Evolutionary conservation across 2,329 filamentous ascomycete genomes (phyloP).

Genomic region (Orbilia javanica): DNA sequence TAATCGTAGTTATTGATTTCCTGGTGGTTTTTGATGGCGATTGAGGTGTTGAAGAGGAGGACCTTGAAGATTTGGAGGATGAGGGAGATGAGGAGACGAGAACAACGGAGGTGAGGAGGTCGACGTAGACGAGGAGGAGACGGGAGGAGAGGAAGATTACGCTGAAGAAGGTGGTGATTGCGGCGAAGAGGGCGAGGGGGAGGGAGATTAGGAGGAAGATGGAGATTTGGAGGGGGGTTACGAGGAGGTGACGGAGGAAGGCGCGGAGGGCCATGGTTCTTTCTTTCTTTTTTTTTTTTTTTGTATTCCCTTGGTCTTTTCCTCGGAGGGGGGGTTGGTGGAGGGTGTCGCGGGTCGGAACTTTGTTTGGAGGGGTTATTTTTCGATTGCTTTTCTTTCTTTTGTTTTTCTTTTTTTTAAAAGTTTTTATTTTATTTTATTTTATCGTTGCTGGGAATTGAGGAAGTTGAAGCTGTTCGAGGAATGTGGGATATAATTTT

Average conservation of each 20-base stretch:
- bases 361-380: neutral
- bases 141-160: slow-evolving; percentile 56
- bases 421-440: neutral
- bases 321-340: neutral
- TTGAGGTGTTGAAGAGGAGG: slow-evolving; percentile 4
- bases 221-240: slow-evolving; percentile 53
- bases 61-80: slow-evolving; percentile 14
- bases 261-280: slow-evolving; percentile 45
- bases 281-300: neutral
- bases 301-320: neutral
- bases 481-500: too few species aligned
- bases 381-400: neutral
- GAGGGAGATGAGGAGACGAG: slow-evolving; percentile 31
- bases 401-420: neutral
- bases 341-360: slow-evolving; percentile 35
- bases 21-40: neutral
- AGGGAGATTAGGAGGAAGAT: slow-evolving; percentile 56
- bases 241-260: slow-evolving; percentile 44
- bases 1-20: neutral
- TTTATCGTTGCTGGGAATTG: too few species aligned
- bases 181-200: slow-evolving; percentile 52
- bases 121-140: slow-evolving; percentile 55
- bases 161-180: slow-evolving; percentile 54
- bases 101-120: slow-evolving; percentile 40
- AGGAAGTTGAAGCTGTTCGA: too few species aligned